Base-by-base conservation (phyloP, 2,329 filamentous ascomycete species). In the Penicillium occitanis region DNA sequence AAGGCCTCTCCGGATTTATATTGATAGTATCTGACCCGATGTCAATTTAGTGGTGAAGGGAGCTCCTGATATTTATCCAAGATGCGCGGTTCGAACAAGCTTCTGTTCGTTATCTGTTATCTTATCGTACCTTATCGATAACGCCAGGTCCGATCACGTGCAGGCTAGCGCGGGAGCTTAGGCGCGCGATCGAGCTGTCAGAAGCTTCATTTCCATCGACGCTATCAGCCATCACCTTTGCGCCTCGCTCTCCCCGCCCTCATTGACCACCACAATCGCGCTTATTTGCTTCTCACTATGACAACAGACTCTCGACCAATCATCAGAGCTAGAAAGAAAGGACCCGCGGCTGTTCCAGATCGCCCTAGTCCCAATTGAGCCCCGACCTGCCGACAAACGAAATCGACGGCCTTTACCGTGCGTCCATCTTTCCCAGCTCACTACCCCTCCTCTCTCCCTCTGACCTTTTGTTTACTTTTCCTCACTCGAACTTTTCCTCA, bases 131-230 rank as follows among this genome's bases (percentile, higher is more conserved):
- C 25, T 40, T 40, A 57, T 57, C 53, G 33, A 57, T 25, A 37
- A 22, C 53, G 42, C 5, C 17, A 33, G 28, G 22, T 1, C 11
- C 40, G 33, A 40, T 57, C 53, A 57, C 53, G 53, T 57, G 53
- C 33, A 3, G 33, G 2, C 11, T 57, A 57, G 53, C 17, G 50
- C 50, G 50, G 28, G 50, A 63, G 61, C 50, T 63, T 33, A 63
- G 61, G 40, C 35, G 40, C 61, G 33, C 35, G 11, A 17, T 37
- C 40, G 51, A 50, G 50, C 42, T 64, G 37, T 59, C 51, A 48
- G 19, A 61, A 65, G 66, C 66, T 67, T 66, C 53, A 30, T 37
- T 67, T 44, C 44, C 40, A n/a, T 48, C 35, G 10, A 57, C 53
- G 53, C 53, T 63, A 63, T 48, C 46, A 33, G 28, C 17, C 58